Evolutionary conservation across 192 early-diverging fungal species (phyloP).

Genomic region (Kickxella alabastrina): DNA sequence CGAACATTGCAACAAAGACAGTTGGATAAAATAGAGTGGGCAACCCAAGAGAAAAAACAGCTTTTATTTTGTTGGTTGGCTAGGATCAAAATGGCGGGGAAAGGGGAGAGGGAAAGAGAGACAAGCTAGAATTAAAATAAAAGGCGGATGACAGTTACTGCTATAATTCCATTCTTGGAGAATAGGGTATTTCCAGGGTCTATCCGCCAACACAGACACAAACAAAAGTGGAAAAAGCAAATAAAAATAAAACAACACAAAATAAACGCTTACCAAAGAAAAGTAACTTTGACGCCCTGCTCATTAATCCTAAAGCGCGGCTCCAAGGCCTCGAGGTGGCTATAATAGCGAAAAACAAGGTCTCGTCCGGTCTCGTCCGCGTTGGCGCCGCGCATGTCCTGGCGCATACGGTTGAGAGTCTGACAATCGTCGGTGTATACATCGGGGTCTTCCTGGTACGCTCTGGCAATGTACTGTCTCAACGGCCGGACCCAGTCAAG

Average conservation of each 20-base stretch:
- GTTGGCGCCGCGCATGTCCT: conserved; percentile 95
- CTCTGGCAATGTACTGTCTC: conserved; percentile 73
- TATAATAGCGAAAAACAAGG: conserved; percentile 94
- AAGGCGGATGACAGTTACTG: too few species aligned
- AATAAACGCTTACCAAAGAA: conserved; percentile 72
- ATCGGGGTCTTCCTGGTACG: conserved; percentile 92
- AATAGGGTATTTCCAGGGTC: too few species aligned
- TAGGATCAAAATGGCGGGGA: too few species aligned
- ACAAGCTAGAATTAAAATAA: too few species aligned
- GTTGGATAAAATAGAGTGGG: too few species aligned
- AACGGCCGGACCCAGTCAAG: conserved; percentile 87
- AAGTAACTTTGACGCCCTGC: conserved; percentile 80
- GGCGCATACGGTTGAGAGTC: conserved; percentile 83
- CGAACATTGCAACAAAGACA: too few species aligned
- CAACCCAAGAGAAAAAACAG: too few species aligned
- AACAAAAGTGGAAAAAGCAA: not conserved
- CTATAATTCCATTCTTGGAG: too few species aligned
- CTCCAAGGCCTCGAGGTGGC: conserved; percentile 91
- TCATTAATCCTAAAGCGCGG: conserved; percentile 92
- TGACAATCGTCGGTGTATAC: conserved; percentile 81
- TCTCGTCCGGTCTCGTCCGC: conserved; percentile 89
- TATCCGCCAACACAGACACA: too few species aligned
- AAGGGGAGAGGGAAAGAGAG: too few species aligned
- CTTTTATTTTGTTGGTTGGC: too few species aligned
- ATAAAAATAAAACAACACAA: not conserved